Conservation (phyloP, 2,329 filamentous ascomycete species). For the Fusarium sp. region DNA sequence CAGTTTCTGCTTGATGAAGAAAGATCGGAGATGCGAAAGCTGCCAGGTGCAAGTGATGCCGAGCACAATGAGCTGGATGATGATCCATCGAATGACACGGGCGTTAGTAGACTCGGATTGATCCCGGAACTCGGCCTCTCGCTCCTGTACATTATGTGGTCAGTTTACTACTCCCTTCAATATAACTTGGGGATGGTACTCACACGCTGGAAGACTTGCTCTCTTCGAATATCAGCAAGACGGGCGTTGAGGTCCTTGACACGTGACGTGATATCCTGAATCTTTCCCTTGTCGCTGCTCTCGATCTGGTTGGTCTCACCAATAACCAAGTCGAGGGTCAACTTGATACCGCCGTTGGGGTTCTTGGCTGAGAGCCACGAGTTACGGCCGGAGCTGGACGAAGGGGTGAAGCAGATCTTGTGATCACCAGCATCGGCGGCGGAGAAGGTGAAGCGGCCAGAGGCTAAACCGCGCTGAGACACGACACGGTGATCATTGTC, state of each 20-base stretch:
- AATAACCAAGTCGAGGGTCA: slow-evolving; percentile 91
- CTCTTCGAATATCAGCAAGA: slow-evolving; percentile 87
- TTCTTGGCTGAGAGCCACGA: slow-evolving; percentile 77
- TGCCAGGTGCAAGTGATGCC: slow-evolving; percentile 96
- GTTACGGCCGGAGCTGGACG: slow-evolving; percentile 74
- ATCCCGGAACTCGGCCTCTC: slow-evolving; percentile 97
- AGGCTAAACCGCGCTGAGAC: slow-evolving; percentile 79
- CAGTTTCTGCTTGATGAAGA: slow-evolving; percentile 99
- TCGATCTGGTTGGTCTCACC: slow-evolving; percentile 95
- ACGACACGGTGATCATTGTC: slow-evolving; percentile 98
- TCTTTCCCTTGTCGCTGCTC: slow-evolving; percentile 91
- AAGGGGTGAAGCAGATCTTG: slow-evolving; percentile 92
- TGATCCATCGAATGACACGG: slow-evolving; percentile 91
- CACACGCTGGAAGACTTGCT: slow-evolving; percentile 97
- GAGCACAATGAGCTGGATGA: slow-evolving; percentile 88
- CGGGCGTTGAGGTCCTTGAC: slow-evolving; percentile 90
- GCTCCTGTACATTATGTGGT: slow-evolving; percentile 70
- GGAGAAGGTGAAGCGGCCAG: slow-evolving; percentile 94
- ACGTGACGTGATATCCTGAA: slow-evolving; percentile 87
- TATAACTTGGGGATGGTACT: slow-evolving; percentile 41
- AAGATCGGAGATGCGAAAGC: slow-evolving; percentile 90
- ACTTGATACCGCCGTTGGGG: slow-evolving; percentile 80
- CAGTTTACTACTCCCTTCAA: background rate
- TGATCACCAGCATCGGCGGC: slow-evolving; percentile 96
- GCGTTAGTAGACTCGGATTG: slow-evolving; percentile 94